Evolutionary conservation across 305 asterid species (phyloP).

Genomic region (Fraxinus angustifolia): DNA sequence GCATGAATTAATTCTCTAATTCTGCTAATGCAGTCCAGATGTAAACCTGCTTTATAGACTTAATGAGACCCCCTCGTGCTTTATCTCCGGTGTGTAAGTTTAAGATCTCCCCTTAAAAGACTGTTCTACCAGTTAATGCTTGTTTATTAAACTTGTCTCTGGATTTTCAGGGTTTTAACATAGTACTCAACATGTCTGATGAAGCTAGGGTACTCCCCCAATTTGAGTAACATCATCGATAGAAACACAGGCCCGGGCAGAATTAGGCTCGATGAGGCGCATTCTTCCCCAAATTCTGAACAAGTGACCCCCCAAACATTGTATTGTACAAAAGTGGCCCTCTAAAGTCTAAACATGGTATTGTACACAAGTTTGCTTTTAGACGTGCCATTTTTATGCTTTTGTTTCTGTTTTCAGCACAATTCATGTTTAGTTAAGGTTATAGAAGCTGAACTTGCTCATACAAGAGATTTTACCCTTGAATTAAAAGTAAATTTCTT

Average conservation of each 20-base stretch:
- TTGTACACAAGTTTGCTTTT: background rate
- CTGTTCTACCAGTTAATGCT: background rate
- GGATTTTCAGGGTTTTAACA: background rate
- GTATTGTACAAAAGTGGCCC: background rate
- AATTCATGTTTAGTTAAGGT: background rate
- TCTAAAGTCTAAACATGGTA: background rate
- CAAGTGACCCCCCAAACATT: background rate
- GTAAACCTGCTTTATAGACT: background rate
- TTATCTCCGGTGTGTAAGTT: background rate
- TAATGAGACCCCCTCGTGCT: background rate
- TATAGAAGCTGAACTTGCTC: background rate
- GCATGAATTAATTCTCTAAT: background rate
- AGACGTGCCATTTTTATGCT: background rate
- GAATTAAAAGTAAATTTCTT: background rate
- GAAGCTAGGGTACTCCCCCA: background rate
- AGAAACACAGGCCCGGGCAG: background rate
- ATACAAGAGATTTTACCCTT: background rate
- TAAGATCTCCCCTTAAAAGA: background rate
- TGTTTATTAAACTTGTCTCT: background rate
- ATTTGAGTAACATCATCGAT: background rate
- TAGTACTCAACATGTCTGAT: background rate
- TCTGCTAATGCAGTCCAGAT: background rate
- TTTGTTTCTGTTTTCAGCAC: background rate
- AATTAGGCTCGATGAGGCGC: background rate
- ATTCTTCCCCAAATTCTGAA: background rate